Evolutionary conservation across 139 green algal species (phyloP).

Genomic region (Chlamydomonas sp.): DNA sequence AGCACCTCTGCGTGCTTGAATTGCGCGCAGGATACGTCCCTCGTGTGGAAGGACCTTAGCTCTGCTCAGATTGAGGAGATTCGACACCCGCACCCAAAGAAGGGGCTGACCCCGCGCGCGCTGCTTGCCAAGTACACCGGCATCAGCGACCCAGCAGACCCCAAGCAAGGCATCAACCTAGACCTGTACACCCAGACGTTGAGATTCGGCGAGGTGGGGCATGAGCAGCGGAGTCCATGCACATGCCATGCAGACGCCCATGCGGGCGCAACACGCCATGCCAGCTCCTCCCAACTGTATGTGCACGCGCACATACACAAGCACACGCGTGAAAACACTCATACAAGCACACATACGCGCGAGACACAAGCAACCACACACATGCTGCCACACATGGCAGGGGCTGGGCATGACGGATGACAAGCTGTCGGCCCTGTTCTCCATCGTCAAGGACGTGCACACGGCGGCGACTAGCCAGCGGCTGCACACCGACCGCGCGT

Average conservation of each 20-base stretch:
- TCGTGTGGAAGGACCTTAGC: slow-evolving; percentile 34
- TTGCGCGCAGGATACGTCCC: slow-evolving; percentile 16
- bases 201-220: slow-evolving; percentile 32
- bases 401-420: slow-evolving; percentile 34
- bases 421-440: slow-evolving; percentile 51
- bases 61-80: slow-evolving; percentile 27
- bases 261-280: too few species aligned
- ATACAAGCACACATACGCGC: too few species aligned
- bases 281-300: too few species aligned
- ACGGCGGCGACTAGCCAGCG: slow-evolving; percentile 7
- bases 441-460: slow-evolving; percentile 52
- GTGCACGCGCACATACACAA: too few species aligned
- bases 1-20: too few species aligned
- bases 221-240: too few species aligned
- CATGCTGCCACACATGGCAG: too few species aligned
- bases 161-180: slow-evolving; percentile 24
- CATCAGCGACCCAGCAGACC: slow-evolving; percentile 13
- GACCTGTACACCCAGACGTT: slow-evolving; percentile 33
- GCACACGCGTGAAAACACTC: too few species aligned
- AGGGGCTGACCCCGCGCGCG: slow-evolving; percentile 20
- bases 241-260: too few species aligned
- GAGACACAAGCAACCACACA: too few species aligned
- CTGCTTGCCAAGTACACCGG: slow-evolving; percentile 28
- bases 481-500: slow-evolving; percentile 47
- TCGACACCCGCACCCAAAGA: slow-evolving; percentile 27